Evolutionary conservation across 108 stramenopile genomes (phyloP), one percentile per base, ranked within the genome.

Genomic region (Halocafeteria seosinensis): DNA sequence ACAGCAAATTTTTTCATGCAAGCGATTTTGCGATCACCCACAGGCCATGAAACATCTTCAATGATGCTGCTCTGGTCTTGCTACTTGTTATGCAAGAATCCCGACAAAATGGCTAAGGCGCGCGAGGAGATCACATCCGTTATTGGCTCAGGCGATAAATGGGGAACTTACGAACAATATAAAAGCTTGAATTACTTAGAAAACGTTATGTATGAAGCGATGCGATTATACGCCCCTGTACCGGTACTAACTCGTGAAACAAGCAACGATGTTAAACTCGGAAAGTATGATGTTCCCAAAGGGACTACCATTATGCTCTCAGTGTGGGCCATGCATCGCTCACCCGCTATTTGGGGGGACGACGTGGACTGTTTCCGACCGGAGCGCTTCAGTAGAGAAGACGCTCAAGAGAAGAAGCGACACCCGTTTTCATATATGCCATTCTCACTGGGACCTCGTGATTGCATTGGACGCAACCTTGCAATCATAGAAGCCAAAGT

Each of bases 391-490:
- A 12, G 34, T 8, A 13, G 27, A 42, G 61, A 62, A 24, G 35
- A 9, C 8, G 35, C 24, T 21, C 59, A n/a, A 36, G 38, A 12
- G 38, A 37, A 62, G 61, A 26, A 55, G 8, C 57, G 17, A 33
- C 17, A 59, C 27, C 5, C 30, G 21, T 59, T 61, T 28, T 13
- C 33, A 21, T 67, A 37, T 28, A 12, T 67, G 24, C 66, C 66
- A 27, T 67, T 67, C 25, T 61, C 59, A 13, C 35, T 61, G 58
- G 66, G 66, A 28, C 55, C 31, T 0, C 57, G 66, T 26, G 55
- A 67, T 31, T 67, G 66, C 55, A 33, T 67, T 23, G 66, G 66
- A 17, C 66, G 58, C 3, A 26, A 25, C 57, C 34, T 67, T 36
- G 66, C 58, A 21, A 13, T 60, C 8, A 24, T 24, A 30, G 66